Conservation (phyloP, 2,329 filamentous ascomycete genomes). For the Fusarium tanahbumbuense region DNA sequence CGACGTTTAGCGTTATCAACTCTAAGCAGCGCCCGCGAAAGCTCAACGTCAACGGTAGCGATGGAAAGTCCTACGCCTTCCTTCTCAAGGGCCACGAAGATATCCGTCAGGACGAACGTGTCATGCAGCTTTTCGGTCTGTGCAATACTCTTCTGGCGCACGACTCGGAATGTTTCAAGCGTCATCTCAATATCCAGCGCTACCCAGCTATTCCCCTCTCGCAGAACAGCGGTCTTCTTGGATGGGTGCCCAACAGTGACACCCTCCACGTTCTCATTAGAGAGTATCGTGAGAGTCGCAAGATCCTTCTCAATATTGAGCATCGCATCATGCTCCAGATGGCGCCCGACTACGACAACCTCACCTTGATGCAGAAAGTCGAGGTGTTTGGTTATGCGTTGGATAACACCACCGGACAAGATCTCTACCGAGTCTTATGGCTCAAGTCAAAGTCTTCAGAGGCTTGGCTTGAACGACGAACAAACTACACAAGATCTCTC, state of each 20-base stretch:
- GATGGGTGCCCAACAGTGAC: slow-evolving; percentile 98
- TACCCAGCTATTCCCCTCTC: slow-evolving; percentile 98
- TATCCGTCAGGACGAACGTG: slow-evolving; percentile 97
- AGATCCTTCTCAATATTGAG: slow-evolving; percentile 98
- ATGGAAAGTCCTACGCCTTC: slow-evolving; percentile 89
- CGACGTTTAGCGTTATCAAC: slow-evolving; percentile 89
- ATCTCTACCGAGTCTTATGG: slow-evolving; percentile 97
- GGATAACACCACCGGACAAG: slow-evolving; percentile 98
- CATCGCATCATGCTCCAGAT: slow-evolving; percentile 99
- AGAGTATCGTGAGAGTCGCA: slow-evolving; percentile 95
- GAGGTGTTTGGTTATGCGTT: slow-evolving; percentile 99
- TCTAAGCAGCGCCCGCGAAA: slow-evolving; percentile 97
- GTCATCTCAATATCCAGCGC: slow-evolving; percentile 94
- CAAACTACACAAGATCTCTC: slow-evolving; percentile 97
- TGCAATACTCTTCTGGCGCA: slow-evolving; percentile 95
- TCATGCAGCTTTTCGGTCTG: slow-evolving; percentile 98
- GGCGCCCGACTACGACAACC: slow-evolving; percentile 98
- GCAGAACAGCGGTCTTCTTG: slow-evolving; percentile 92
- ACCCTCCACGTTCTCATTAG: slow-evolving; percentile 96
- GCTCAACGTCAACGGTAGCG: slow-evolving; percentile 87
- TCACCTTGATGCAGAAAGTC: slow-evolving; percentile 99
- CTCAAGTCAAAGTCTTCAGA: slow-evolving; percentile 98
- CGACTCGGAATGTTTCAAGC: slow-evolving; percentile 96
- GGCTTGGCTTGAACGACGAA: slow-evolving; percentile 95
- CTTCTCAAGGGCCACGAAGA: slow-evolving; percentile 98